These are phyloP conservation scores for Cornus florida DNA, from an alignment of 148 eudicot genomes.

Conservation along the genomic window DNA sequence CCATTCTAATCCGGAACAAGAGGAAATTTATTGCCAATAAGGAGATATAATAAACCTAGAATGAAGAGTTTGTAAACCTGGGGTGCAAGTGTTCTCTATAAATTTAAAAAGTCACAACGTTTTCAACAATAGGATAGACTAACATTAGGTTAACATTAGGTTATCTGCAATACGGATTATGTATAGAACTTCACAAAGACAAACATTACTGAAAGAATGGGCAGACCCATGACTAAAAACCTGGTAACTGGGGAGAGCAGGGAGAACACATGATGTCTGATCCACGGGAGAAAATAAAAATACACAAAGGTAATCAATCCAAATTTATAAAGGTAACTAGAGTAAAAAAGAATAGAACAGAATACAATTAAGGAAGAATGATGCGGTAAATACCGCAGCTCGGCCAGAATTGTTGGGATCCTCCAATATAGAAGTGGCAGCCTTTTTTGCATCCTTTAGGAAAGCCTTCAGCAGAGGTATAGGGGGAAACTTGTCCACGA, in stretches of 20 bases:
- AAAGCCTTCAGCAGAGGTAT: conserved; percentile 86
- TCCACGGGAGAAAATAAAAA: too few species aligned
- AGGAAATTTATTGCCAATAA: neutral
- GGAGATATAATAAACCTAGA: neutral
- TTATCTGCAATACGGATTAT: too few species aligned
- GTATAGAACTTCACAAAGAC: too few species aligned
- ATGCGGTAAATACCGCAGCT: conserved; percentile 39
- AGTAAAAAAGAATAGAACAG: neutral
- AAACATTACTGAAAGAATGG: too few species aligned
- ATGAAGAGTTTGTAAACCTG: neutral
- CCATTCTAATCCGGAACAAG: neutral
- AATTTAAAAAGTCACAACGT: too few species aligned
- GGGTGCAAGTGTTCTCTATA: neutral
- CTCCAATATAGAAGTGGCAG: conserved; percentile 71
- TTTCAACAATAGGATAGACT: too few species aligned
- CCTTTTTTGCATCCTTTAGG: conserved; percentile 91
- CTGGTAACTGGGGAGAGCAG: too few species aligned
- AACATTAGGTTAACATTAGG: too few species aligned
- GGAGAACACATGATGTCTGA: too few species aligned
- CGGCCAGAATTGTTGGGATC: conserved; percentile 86
- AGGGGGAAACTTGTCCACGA: conserved; percentile 82
- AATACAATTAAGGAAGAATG: neutral
- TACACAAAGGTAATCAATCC: too few species aligned
- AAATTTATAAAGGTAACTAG: neutral
- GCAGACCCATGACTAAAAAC: too few species aligned